Percentiles rank a stretch among this genome's conserved stretches.
Conservation (phyloP, 768 basidiomycete species). For the Boletus huronensis region DNA sequence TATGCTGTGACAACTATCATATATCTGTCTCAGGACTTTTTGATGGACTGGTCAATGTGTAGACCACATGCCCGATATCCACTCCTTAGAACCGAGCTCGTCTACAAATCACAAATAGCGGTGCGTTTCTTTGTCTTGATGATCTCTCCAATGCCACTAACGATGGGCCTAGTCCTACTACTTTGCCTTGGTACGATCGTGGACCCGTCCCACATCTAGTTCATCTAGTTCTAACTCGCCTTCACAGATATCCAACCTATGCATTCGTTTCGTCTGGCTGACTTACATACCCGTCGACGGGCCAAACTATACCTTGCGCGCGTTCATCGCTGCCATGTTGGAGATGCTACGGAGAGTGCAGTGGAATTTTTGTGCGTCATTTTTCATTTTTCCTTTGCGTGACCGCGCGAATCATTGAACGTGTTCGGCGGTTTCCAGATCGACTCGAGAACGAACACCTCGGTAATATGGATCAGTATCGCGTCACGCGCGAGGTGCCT, state of each 20-base stretch:
- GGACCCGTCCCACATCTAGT: too few species aligned
- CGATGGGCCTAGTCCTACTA: conserved; percentile 58
- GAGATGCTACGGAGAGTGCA: conserved; percentile 81
- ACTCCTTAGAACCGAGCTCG: conserved; percentile 68
- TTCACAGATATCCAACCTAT: conserved; percentile 59
- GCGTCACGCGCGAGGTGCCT: conserved; percentile 81
- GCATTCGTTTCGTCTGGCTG: conserved; percentile 81
- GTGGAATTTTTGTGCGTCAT: conserved; percentile 83
- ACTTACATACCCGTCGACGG: conserved; percentile 64
- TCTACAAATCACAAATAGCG: conserved; percentile 62
- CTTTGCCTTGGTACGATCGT: conserved; percentile 59
- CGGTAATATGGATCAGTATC: conserved; percentile 94
- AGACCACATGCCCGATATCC: conserved; percentile 50
- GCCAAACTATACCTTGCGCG: conserved; percentile 48
- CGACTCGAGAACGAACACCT: conserved; percentile 89
- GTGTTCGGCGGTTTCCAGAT: conserved; percentile 36
- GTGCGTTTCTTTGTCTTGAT: conserved; percentile 34
- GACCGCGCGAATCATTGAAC: not conserved
- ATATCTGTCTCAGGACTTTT: conserved; percentile 57
- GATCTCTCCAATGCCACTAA: not conserved
- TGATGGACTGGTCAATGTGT: conserved; percentile 94
- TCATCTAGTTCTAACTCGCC: not conserved
- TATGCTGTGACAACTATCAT: not conserved
- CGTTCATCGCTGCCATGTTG: conserved; percentile 64
- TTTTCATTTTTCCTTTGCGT: not conserved